Percentiles rank a stretch among this genome's conserved stretches.
phyloP scores from a whole-genome alignment of 805 yeast genomes.

The Ogataea naganishii region DNA sequence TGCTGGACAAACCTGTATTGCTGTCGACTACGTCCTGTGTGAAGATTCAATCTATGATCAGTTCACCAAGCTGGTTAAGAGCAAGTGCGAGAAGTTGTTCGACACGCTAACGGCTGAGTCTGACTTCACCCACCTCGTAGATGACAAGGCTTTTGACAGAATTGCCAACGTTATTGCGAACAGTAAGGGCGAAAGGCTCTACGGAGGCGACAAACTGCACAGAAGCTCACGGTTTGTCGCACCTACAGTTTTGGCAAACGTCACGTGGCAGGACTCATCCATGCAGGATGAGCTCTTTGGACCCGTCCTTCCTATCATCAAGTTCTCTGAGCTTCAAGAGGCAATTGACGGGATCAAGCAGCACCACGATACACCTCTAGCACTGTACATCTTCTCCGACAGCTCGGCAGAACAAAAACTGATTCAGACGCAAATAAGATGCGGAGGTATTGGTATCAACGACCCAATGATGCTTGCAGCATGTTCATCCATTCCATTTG shows the following conservation, averaged over 20 bases:
- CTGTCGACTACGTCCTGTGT: constrained; percentile 77
- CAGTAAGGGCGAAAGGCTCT: constrained; percentile 45
- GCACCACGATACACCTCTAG: constrained; percentile 70
- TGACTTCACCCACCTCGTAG: constrained; percentile 55
- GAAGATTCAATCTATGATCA: constrained; percentile 47
- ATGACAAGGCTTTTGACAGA: constrained; percentile 42
- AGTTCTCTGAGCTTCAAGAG: constrained; percentile 35
- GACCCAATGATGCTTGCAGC: constrained; percentile 70
- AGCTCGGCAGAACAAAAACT: constrained; percentile 36
- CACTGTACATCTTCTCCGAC: constrained; percentile 59
- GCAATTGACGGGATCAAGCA: constrained; percentile 34
- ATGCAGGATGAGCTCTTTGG: constrained; percentile 80
- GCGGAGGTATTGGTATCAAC: constrained; percentile 66
- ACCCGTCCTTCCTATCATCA: constrained; percentile 72
- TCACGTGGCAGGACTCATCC: constrained; percentile 54
- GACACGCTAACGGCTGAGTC: constrained; percentile 26
- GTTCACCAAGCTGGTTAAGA: constrained; percentile 25
- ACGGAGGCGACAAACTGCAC: constrained; percentile 33
- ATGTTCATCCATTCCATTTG: constrained; percentile 68
- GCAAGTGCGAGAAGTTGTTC: constrained; percentile 35
- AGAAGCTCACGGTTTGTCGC: constrained; percentile 40
- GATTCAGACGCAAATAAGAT: constrained; percentile 47
- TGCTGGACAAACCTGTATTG: constrained; percentile 87
- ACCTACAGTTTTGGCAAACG: constrained; percentile 67
- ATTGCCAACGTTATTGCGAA: constrained; percentile 31